These are phyloP conservation scores for Acorus calamus DNA, from an alignment of 106 monocot species.

Conservation along the genomic window DNA sequence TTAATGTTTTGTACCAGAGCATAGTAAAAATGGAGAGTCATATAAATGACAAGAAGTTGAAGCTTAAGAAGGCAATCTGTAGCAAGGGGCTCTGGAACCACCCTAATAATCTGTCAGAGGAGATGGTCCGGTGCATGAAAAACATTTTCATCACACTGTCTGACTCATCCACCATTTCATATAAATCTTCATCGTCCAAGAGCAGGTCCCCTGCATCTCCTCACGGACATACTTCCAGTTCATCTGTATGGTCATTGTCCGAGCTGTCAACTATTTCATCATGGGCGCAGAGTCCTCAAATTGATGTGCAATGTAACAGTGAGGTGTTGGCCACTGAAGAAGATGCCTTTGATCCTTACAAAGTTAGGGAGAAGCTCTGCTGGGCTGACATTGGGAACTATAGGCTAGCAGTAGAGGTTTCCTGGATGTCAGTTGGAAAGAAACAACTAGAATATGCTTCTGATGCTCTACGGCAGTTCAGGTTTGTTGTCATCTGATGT, in stretches of 20 bases:
- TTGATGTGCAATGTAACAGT: constrained; percentile 34
- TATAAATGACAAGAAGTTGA: constrained; percentile 17
- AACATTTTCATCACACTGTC: constrained; percentile 72
- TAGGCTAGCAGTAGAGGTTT: constrained; percentile 63
- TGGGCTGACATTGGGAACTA: constrained; percentile 83
- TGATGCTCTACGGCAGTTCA: constrained; percentile 57
- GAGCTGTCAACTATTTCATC: constrained; percentile 44
- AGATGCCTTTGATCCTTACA: constrained; percentile 62
- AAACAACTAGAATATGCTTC: constrained; percentile 87
- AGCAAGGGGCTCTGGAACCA: constrained; percentile 34
- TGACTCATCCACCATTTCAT: constrained; percentile 29
- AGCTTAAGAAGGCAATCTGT: constrained; percentile 32
- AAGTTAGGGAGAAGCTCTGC: constrained; percentile 55
- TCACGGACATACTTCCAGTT: constrained; percentile 39
- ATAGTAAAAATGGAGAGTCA: constrained; percentile 1
- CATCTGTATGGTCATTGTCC: constrained; percentile 40
- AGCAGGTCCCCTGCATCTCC: constrained; percentile 34
- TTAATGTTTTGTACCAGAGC: constrained; percentile 24
- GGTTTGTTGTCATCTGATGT: constrained; percentile 21
- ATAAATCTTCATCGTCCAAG: constrained; percentile 21
- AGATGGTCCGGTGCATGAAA: constrained; percentile 83
- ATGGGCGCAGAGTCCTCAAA: constrained; percentile 46
- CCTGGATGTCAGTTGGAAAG: constrained; percentile 91
- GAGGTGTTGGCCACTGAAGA: constrained; percentile 32
- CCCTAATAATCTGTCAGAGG: constrained; percentile 69